phyloP scores from a whole-genome alignment of 2,329 filamentous ascomycete genomes.

The Trichoderma simmonsii region DNA sequence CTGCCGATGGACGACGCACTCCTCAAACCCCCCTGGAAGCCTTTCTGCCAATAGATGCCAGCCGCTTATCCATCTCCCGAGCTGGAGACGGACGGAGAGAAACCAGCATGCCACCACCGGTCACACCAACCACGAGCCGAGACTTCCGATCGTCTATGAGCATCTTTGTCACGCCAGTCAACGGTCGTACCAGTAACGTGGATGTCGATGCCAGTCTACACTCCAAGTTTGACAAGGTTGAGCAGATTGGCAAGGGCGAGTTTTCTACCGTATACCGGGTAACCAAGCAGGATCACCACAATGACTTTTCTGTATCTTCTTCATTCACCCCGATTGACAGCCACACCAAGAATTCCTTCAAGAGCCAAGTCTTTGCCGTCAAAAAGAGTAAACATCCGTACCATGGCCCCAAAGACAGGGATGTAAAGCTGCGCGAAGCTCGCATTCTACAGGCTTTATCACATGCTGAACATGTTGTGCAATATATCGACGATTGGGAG shows the following conservation, averaged over 20 bases:
- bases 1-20: constrained; percentile 57
- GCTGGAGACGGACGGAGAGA: constrained; percentile 39
- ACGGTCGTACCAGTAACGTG: constrained; percentile 66
- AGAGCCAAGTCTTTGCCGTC: constrained; percentile 74
- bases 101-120: constrained; percentile 52
- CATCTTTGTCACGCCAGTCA: constrained; percentile 64
- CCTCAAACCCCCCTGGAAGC: constrained; percentile 78
- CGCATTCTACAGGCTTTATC: constrained; percentile 72
- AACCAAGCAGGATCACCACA: constrained; percentile 38
- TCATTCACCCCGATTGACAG: constrained; percentile 45
- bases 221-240: constrained; percentile 75
- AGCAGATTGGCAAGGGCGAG: constrained; percentile 79
- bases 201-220: constrained; percentile 69
- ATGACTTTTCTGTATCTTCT: constrained; percentile 39
- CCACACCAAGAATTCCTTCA: constrained; percentile 51
- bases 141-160: constrained; percentile 50
- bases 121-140: constrained; percentile 71
- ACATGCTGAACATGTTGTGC: constrained; percentile 79
- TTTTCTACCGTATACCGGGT: constrained; percentile 93
- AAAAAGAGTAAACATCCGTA: constrained; percentile 88
- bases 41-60: constrained; percentile 74
- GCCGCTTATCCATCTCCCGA: constrained; percentile 76
- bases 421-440: constrained; percentile 81
- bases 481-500: constrained; percentile 86
- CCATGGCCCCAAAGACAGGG: constrained; percentile 73